Conservation (phyloP, 495 filamentous ascomycete genomes). For the Hyaloscypha hepaticicola region DNA sequence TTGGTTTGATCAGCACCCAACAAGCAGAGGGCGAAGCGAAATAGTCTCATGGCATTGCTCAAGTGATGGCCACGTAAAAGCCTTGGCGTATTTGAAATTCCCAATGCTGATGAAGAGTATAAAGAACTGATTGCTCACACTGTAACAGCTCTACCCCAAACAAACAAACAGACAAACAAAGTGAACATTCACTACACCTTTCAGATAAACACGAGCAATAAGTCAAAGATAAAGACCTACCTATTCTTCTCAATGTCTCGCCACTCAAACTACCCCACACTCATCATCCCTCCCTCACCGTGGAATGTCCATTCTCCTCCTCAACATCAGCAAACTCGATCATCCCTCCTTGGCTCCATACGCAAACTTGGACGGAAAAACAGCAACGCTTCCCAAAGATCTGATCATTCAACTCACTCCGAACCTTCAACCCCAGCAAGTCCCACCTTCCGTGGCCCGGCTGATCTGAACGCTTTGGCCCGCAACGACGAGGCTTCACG, state of each 20-base stretch:
- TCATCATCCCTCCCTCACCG: slow-evolving; percentile 14
- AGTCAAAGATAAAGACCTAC: too few species aligned
- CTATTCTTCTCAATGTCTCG: neutral
- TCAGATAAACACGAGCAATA: neutral
- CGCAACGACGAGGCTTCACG: neutral
- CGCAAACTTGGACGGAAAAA: slow-evolving; percentile 28
- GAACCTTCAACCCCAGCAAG: slow-evolving; percentile 2
- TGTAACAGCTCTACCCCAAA: neutral
- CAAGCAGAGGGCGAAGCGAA: neutral
- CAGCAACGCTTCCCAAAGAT: slow-evolving; percentile 20
- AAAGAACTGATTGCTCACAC: neutral
- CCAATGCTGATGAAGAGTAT: too few species aligned
- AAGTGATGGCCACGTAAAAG: neutral
- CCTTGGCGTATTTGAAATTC: neutral
- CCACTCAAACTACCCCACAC: slow-evolving; percentile 1
- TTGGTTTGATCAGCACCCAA: too few species aligned
- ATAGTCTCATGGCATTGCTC: neutral
- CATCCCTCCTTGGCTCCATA: slow-evolving; percentile 28
- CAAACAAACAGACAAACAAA: neutral
- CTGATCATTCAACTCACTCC: slow-evolving; percentile 7
- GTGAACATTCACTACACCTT: neutral
- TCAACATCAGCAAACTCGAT: neutral
- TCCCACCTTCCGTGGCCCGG: slow-evolving; percentile 10
- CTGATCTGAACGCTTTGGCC: slow-evolving; percentile 11
- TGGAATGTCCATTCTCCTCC: slow-evolving; percentile 9